Evolutionary conservation across 208 protist species (phyloP).

Genomic region (Balamuthia mandrillaris): DNA sequence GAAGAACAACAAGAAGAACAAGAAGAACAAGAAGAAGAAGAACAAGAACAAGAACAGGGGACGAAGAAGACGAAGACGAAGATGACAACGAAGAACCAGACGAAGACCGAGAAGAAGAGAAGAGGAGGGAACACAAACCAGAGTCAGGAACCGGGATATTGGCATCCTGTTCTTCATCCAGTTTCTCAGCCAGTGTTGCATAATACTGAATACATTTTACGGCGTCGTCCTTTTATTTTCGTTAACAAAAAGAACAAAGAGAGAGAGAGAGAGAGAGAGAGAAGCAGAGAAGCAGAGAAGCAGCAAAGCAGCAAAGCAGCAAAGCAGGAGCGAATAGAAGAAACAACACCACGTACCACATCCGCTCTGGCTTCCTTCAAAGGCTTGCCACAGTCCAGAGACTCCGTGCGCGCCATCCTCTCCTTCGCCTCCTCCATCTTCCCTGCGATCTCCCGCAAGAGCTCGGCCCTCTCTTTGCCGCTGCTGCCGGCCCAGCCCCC

Average conservation of each 20-base stretch:
- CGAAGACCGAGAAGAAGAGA: no score
- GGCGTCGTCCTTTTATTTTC: background rate
- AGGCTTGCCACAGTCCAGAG: background rate
- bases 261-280: no score
- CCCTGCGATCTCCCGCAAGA: background rate
- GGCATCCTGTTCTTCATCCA: background rate
- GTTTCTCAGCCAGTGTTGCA: background rate
- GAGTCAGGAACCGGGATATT: background rate
- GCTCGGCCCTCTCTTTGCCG: background rate
- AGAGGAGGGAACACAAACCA: no score
- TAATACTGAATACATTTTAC: constrained; percentile 25
- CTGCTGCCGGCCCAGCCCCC: background rate
- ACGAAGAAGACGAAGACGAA: no score
- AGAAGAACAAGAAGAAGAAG: no score
- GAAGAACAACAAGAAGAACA: no score
- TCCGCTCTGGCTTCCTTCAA: background rate
- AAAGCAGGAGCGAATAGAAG: no score
- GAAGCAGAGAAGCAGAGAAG: no score
- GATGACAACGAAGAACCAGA: no score
- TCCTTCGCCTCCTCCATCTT: background rate
- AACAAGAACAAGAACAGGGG: no score
- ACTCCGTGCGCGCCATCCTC: background rate
- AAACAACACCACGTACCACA: background rate
- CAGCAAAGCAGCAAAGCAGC: no score
- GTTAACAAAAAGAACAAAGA: no score